Conservation (phyloP, 1,139 yeast species). For the Sugiyamaella xylanicola region DNA sequence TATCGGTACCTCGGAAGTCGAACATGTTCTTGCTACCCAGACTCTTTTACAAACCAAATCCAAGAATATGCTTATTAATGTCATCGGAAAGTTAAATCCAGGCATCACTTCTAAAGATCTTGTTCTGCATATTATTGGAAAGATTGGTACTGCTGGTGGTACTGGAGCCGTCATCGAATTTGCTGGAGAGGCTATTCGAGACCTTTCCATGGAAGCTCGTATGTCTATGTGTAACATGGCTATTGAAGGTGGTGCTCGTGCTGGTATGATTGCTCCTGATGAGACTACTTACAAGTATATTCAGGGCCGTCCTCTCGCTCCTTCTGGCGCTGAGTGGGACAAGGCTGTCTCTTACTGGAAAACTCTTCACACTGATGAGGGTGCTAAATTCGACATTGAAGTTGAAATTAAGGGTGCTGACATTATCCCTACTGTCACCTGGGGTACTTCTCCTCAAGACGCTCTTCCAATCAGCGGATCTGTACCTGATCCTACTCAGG, state of each 20-base stretch:
- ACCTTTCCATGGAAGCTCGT: constrained; percentile 95
- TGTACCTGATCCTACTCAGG: constrained; percentile 82
- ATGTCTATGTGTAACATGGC: constrained; percentile 99
- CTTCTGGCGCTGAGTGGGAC: constrained; percentile 91
- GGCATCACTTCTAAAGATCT: constrained; percentile 97
- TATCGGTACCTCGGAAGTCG: constrained; percentile 98
- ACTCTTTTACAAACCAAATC: constrained; percentile 92
- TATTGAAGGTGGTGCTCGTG: constrained; percentile 98
- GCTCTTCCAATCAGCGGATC: constrained; percentile 89
- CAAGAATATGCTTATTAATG: constrained; percentile 88
- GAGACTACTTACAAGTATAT: constrained; percentile 82
- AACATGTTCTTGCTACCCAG: constrained; percentile 97
- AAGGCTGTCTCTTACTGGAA: constrained; percentile 92
- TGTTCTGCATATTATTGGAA: constrained; percentile 90
- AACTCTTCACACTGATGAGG: constrained; percentile 82
- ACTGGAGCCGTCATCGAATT: constrained; percentile 96
- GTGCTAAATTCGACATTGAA: constrained; percentile 84
- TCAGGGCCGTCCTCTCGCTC: constrained; percentile 93
- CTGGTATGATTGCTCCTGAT: constrained; percentile 98
- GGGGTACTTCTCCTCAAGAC: constrained; percentile 99
- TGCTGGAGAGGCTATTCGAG: constrained; percentile 91
- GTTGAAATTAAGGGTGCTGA: constrained; percentile 80
- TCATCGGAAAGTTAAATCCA: constrained; percentile 77
- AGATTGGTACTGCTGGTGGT: constrained; percentile 99
- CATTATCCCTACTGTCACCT: constrained; percentile 92